phyloP scores from a whole-genome alignment of 1,284 basidiomycete genomes.

The Uromyces viciae-fabae region DNA sequence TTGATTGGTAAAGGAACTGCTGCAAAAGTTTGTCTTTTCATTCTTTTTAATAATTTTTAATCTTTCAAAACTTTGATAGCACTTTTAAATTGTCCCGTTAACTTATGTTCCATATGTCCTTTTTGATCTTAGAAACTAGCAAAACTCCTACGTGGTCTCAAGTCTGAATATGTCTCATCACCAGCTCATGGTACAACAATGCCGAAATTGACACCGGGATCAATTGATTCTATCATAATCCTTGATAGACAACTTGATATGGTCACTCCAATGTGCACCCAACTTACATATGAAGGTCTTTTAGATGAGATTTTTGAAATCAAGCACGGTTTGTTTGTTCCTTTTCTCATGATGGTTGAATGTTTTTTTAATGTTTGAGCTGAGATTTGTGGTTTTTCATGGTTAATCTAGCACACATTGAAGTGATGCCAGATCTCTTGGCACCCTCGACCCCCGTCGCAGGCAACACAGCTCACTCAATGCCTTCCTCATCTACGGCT shows the following conservation, averaged over 20 bases:
- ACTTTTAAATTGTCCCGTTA: no score
- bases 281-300: conserved; percentile 93
- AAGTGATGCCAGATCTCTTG: conserved; percentile 67
- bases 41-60: conserved; percentile 20
- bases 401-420: conserved; percentile 31
- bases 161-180: conserved; percentile 51
- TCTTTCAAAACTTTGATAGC: no score
- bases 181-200: conserved; percentile 33
- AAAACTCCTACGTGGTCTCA: conserved; percentile 67
- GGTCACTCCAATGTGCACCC: conserved; percentile 90
- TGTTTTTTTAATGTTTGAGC: neutral
- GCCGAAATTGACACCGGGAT: conserved; percentile 49
- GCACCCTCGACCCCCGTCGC: conserved; percentile 56
- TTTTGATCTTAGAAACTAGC: conserved; percentile 73
- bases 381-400: neutral
- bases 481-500: conserved; percentile 41
- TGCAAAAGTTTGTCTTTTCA: conserved; percentile 65
- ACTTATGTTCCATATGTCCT: no score
- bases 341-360: neutral
- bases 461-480: conserved; percentile 43
- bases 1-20: conserved; percentile 90
- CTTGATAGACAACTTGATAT: conserved; percentile 90
- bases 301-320: conserved; percentile 91
- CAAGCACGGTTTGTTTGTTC: conserved; percentile 67
- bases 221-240: conserved; percentile 80